Conservation (phyloP, 2,329 filamentous ascomycete species). For the Colletotrichum sp. region DNA sequence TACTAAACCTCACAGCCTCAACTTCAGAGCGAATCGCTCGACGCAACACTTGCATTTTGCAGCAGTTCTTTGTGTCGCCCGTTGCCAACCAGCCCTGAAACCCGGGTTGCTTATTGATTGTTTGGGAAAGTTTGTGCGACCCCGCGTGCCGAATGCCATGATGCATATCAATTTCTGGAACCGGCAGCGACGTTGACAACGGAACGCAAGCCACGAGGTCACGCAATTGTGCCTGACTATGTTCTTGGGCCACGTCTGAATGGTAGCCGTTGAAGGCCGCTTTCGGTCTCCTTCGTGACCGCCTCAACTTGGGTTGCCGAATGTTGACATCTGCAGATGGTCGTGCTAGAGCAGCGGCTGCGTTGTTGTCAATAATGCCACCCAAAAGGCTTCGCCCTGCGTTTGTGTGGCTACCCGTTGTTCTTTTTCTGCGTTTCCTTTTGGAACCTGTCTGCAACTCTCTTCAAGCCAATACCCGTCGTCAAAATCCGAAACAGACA, state of each 20-base stretch:
- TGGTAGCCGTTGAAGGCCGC: not conserved
- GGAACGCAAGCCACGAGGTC: constrained; percentile 1
- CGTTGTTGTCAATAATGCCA: constrained; percentile 9
- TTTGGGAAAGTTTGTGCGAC: not conserved
- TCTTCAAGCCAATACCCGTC: not conserved
- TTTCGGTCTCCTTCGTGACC: not conserved
- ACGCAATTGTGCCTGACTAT: not conserved
- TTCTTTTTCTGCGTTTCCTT: constrained; percentile 15
- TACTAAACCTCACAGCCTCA: not conserved
- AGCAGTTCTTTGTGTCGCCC: not conserved
- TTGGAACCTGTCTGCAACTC: constrained; percentile 1
- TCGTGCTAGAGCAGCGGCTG: not conserved
- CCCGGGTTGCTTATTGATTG: not conserved
- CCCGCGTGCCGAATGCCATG: not conserved
- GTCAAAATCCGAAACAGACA: constrained; percentile 12
- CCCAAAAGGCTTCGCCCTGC: constrained; percentile 8
- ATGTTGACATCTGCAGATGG: constrained; percentile 4
- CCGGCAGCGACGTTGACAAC: not conserved
- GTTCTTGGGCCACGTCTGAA: not conserved
- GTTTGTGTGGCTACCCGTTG: not conserved
- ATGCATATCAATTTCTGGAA: not conserved
- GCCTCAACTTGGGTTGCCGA: not conserved
- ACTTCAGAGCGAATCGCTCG: not conserved
- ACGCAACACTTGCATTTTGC: not conserved
- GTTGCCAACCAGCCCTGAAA: not conserved